Evolutionary conservation across 129 eudicot species (phyloP), one percentile per base, ranked within the genome.

Genomic region (Pseudognaphalium luteoalbum): DNA sequence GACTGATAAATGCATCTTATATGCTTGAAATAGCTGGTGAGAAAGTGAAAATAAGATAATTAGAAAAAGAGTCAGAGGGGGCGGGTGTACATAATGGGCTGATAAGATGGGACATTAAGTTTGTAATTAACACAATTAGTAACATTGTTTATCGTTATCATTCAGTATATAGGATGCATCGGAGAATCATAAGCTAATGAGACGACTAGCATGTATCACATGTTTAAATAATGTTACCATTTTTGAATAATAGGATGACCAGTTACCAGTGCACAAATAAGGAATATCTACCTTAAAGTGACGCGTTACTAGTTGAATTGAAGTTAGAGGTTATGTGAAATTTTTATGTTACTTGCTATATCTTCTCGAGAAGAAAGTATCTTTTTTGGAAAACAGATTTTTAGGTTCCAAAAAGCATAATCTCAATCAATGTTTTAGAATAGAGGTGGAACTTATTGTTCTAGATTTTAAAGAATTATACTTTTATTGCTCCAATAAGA

Each of bases 261-360:
- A 30, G 37, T 6, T 62, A 8, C 67, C 67, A 12, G 7, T 28
- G 67, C 20, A 29, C 37, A 63, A 30, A 4, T 63, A 15, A 42
- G 54, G 4, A 51, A 50, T 22, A 65, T 0, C 65, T 62, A 51
- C 50, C 2, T 63, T 63, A 16, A 42, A 50, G 58, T 66, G 73
- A 66, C 72, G 21, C 15, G 2, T 14, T 76, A 19, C 57, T 29
- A 50, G 64, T 64, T 12, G 34, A 75, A 51, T 19, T 50, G 65
- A 64, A 56, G 72, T 51, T 3, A 10, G 72, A 65, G 73, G 50
- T 65, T 20, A 16, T 32, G 32, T 54, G 29, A 66, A 75, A 65
- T 66, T 9, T 32, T 11, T 4, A 44, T 51, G 37, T 51, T 76
- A 15, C 57, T 8, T 4, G 63, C 29, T 63, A 16, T 4, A 72